These are phyloP conservation scores for Backusella westeae DNA, from an alignment of 192 early-diverging fungal genomes.

Conservation along the genomic window DNA sequence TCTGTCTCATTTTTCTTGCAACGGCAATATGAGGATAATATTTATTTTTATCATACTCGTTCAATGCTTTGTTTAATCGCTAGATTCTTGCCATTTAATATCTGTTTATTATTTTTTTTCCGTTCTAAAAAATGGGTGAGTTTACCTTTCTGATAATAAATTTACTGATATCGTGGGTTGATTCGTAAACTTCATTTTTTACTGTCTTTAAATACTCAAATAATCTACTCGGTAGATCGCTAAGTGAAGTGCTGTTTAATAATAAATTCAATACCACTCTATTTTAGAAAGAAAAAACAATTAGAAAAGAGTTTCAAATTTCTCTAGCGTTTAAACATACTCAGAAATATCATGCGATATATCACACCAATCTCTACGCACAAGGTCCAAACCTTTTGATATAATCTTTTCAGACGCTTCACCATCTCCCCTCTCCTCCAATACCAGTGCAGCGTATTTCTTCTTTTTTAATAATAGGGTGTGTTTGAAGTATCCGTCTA, in stretches of 20 bases:
- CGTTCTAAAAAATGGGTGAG: neutral
- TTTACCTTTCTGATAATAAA: constrained; percentile 89
- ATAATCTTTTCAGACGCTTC: constrained; percentile 52
- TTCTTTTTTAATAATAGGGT: constrained; percentile 96
- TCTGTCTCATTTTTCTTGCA: constrained; percentile 72
- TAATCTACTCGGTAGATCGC: constrained; percentile 71
- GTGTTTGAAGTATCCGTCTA: constrained; percentile 88
- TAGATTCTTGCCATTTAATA: constrained; percentile 26
- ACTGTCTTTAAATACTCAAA: constrained; percentile 72
- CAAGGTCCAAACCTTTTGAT: constrained; percentile 94
- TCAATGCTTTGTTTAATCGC: constrained; percentile 88
- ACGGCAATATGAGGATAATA: constrained; percentile 92
- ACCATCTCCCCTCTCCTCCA: constrained; percentile 53
- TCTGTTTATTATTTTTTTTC: neutral
- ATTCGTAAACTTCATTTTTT: constrained; percentile 65
- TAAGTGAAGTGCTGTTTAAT: constrained; percentile 46
- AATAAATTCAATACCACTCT: constrained; percentile 67
- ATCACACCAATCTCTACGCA: constrained; percentile 96
- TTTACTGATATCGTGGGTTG: constrained; percentile 73
- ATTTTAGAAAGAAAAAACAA: neutral
- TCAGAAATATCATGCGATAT: constrained; percentile 85
- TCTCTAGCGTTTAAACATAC: constrained; percentile 34
- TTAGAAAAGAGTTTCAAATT: neutral
- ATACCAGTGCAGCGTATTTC: constrained; percentile 89
- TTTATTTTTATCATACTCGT: constrained; percentile 85